Percentiles rank a stretch among this genome's conserved stretches.
phyloP scores from a whole-genome alignment of 1,284 basidiomycete genomes.

The Spongispora temasekensis region DNA sequence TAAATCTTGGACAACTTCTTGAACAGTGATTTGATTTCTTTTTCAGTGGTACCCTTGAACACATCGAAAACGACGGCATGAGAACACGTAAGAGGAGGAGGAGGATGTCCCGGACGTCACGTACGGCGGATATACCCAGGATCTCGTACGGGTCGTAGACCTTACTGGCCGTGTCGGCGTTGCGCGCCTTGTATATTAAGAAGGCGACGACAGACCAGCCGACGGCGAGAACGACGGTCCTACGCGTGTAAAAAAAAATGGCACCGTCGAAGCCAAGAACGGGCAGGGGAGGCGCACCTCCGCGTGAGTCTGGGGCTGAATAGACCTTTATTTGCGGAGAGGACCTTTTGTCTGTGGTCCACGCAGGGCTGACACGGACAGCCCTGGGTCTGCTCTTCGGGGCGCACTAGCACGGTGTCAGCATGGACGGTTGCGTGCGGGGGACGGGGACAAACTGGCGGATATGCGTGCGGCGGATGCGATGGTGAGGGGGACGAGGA shows the following conservation, averaged over 20 bases:
- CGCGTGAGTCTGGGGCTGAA: slow-evolving; percentile 45
- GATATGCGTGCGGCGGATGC: slow-evolving; percentile 44
- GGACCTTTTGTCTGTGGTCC: slow-evolving; percentile 53
- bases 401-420: slow-evolving; percentile 27
- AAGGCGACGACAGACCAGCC: slow-evolving; percentile 81
- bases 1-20: slow-evolving; percentile 91
- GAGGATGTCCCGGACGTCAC: slow-evolving; percentile 10
- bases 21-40: slow-evolving; percentile 96
- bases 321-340: slow-evolving; percentile 45
- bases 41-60: slow-evolving; percentile 66
- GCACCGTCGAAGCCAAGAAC: not conserved
- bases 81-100: not conserved
- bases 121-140: slow-evolving; percentile 76
- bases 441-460: slow-evolving; percentile 35
- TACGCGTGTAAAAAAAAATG: slow-evolving; percentile 29
- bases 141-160: slow-evolving; percentile 96
- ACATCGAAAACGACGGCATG: slow-evolving; percentile 3
- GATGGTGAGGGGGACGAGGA: slow-evolving; percentile 77
- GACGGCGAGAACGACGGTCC: slow-evolving; percentile 56
- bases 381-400: slow-evolving; percentile 37
- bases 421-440: not conserved
- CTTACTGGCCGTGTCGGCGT: slow-evolving; percentile 61
- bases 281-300: slow-evolving; percentile 40
- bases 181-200: slow-evolving; percentile 68
- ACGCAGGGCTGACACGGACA: slow-evolving; percentile 71